Evolutionary conservation across 495 filamentous ascomycete genomes (phyloP).

Genomic region (Podospora pseudoanserina): DNA sequence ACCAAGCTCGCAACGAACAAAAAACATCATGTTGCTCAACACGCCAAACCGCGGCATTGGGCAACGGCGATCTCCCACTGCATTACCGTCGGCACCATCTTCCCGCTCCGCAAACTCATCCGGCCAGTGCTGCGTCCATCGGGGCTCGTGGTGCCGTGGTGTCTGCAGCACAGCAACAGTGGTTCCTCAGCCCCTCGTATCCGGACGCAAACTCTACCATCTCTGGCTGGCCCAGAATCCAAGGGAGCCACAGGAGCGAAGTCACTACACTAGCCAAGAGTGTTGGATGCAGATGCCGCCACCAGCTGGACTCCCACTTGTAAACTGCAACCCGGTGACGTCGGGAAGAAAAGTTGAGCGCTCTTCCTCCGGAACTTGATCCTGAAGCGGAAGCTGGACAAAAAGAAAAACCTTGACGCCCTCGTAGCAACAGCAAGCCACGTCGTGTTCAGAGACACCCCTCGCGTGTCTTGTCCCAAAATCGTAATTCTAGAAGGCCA

Average conservation of each 20-base stretch:
- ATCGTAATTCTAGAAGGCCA: slow-evolving; percentile 12
- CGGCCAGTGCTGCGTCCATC: neutral
- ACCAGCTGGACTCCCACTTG: neutral
- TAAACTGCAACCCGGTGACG: neutral
- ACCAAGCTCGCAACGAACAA: slow-evolving; percentile 4
- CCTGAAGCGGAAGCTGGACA: slow-evolving; percentile 22
- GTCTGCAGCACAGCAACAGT: neutral
- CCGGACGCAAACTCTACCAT: neutral
- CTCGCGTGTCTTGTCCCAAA: slow-evolving; percentile 4
- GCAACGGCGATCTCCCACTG: slow-evolving; percentile 18
- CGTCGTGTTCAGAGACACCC: neutral
- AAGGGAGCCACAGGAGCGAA: no score
- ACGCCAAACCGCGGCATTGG: slow-evolving; percentile 19
- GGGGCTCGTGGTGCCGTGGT: neutral
- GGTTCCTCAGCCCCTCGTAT: neutral
- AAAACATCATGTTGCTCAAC: slow-evolving; percentile 10
- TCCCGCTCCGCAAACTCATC: slow-evolving; percentile 11
- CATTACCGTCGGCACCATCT: slow-evolving; percentile 13
- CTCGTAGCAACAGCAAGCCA: slow-evolving; percentile 4
- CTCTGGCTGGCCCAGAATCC: neutral
- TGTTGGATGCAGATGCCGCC: neutral
- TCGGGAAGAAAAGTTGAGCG: neutral
- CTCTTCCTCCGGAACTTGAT: slow-evolving; percentile 17
- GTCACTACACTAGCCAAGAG: neutral
- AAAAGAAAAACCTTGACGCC: neutral